A percentile compares a stretch with the other conserved stretches of the same genome.
These are phyloP conservation scores for Penicillium pulvis DNA, from an alignment of 495 filamentous ascomycete species.

Conservation along the genomic window DNA sequence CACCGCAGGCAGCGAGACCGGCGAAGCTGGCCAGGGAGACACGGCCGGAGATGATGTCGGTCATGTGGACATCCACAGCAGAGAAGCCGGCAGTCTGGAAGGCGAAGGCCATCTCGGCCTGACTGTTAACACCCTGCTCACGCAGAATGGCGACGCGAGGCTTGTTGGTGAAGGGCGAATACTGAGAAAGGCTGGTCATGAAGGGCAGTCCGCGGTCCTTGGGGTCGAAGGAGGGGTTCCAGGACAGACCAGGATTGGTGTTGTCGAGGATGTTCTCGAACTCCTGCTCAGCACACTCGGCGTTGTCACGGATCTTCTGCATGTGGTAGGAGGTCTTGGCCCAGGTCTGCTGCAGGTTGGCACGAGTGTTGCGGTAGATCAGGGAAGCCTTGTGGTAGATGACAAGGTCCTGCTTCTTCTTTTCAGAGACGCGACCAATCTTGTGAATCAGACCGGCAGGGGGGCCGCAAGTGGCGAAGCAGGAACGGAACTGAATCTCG, in stretches of 20 bases:
- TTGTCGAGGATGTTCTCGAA: slow-evolving; percentile 76
- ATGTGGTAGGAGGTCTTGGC: slow-evolving; percentile 84
- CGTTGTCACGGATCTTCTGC: slow-evolving; percentile 89
- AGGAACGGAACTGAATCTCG: slow-evolving; percentile 80
- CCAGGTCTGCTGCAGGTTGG: slow-evolving; percentile 86
- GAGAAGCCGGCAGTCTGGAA: slow-evolving; percentile 92
- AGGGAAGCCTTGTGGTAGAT: slow-evolving; percentile 68
- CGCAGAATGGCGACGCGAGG: slow-evolving; percentile 92
- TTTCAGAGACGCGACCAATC: slow-evolving; percentile 72
- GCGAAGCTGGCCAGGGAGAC: slow-evolving; percentile 77
- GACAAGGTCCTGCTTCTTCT: slow-evolving; percentile 74
- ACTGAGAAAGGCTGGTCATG: slow-evolving; percentile 59
- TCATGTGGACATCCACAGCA: slow-evolving; percentile 95
- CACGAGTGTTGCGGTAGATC: slow-evolving; percentile 68
- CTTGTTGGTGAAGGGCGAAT: slow-evolving; percentile 66
- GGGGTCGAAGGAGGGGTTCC: slow-evolving; percentile 81
- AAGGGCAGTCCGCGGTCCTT: slow-evolving; percentile 74
- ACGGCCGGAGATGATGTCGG: slow-evolving; percentile 77
- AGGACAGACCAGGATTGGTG: slow-evolving; percentile 79
- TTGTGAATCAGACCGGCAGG: slow-evolving; percentile 77
- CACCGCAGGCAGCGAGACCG: slow-evolving; percentile 91
- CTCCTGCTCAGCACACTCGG: slow-evolving; percentile 83
- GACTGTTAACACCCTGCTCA: slow-evolving; percentile 93
- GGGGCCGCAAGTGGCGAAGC: slow-evolving; percentile 91
- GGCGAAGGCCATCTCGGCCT: slow-evolving; percentile 96